Conservation (phyloP, 176 grass and related monocot genomes). For the Ampelocalamus luodianensis region DNA sequence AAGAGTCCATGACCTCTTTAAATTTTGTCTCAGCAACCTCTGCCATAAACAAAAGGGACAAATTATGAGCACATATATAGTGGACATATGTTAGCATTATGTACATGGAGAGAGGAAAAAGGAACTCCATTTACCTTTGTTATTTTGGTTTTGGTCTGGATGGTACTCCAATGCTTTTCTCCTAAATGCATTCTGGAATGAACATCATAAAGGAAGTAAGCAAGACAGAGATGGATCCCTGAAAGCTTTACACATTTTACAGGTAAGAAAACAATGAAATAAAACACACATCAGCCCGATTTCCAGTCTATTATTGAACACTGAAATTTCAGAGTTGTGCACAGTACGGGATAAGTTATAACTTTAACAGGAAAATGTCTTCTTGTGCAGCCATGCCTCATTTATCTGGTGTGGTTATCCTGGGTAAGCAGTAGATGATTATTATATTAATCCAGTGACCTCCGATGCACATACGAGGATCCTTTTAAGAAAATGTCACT, state of each 20-base stretch:
- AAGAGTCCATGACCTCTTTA: slow-evolving; percentile 82
- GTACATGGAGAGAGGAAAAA: background rate
- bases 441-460: background rate
- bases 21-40: slow-evolving; percentile 81
- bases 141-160: slow-evolving; percentile 84
- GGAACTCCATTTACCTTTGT: slow-evolving; percentile 57
- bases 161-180: slow-evolving; percentile 86
- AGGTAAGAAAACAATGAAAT: slow-evolving; percentile 3
- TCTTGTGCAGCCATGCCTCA: background rate
- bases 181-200: slow-evolving; percentile 77
- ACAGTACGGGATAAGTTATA: background rate
- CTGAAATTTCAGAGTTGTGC: background rate
- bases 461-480: background rate
- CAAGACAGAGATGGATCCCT: slow-evolving; percentile 1
- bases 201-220: slow-evolving; percentile 35
- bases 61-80: slow-evolving; percentile 6
- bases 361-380: background rate
- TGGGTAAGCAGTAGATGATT: slow-evolving; percentile 11
- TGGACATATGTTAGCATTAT: background rate
- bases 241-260: slow-evolving; percentile 19
- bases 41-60: slow-evolving; percentile 41
- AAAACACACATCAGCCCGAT: background rate
- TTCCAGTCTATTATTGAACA: background rate
- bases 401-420: background rate
- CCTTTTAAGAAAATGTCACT: background rate